Conservation (phyloP, 306 rosid species). For the Macrotyloma uniflorum region DNA sequence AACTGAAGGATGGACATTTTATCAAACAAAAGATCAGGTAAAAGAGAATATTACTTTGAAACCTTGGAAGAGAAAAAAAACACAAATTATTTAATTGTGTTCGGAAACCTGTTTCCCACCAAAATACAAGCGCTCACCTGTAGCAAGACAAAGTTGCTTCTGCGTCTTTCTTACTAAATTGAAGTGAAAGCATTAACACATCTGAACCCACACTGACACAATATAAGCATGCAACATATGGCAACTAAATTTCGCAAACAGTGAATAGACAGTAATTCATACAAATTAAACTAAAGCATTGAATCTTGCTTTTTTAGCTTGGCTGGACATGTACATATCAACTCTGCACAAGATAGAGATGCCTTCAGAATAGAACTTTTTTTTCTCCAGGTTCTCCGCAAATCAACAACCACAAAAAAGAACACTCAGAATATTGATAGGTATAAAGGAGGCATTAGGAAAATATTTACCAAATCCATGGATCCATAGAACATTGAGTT, state of each 20-base stretch:
- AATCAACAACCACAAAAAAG: not conserved
- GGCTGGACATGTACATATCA: not conserved
- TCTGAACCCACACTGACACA: too few relatives aligned
- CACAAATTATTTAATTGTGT: not conserved
- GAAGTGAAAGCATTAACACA: not conserved
- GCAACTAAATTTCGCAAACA: constrained; percentile 11
- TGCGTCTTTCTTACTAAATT: not conserved
- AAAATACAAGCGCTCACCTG: not conserved
- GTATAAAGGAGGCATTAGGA: not conserved
- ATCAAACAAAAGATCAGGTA: not conserved
- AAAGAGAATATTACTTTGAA: not conserved
- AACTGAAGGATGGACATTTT: not conserved
- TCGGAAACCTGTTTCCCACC: not conserved
- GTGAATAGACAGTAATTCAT: not conserved
- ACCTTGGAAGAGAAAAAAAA: not conserved
- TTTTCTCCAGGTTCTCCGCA: not conserved
- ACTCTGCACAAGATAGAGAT: not conserved
- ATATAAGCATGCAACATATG: not conserved
- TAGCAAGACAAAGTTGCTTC: not conserved
- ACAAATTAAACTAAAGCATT: not conserved
- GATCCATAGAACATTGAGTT: not conserved
- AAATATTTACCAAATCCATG: constrained; percentile 23
- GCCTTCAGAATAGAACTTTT: not conserved
- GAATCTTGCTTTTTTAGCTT: not conserved
- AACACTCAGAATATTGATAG: constrained; percentile 1